Percentiles rank a stretch among this genome's conserved stretches.
These are phyloP conservation scores for Nelumbo lutea DNA, from an alignment of 164 flowering plant species.

Conservation along the genomic window DNA sequence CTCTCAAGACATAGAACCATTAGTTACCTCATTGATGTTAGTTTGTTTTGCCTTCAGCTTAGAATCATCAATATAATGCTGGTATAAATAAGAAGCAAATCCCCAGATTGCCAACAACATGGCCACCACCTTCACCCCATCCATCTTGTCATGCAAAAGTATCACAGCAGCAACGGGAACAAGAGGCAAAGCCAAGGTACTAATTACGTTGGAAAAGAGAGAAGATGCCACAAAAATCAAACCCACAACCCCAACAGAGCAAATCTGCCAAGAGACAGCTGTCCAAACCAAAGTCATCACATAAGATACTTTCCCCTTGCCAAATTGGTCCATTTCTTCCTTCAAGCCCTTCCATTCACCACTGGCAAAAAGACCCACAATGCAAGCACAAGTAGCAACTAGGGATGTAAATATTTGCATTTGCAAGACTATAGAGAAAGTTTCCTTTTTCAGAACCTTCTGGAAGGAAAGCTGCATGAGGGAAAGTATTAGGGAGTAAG, in stretches of 20 bases:
- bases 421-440: constrained; percentile 15
- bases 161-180: constrained; percentile 25
- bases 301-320: constrained; percentile 21
- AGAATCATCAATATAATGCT: constrained; percentile 26
- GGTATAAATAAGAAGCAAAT: constrained; percentile 24
- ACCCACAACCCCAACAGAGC: constrained; percentile 21
- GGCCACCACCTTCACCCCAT: constrained; percentile 31
- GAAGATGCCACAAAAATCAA: constrained; percentile 26
- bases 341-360: constrained; percentile 27
- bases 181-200: constrained; percentile 24
- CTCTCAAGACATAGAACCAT: neutral
- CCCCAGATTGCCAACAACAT: constrained; percentile 34
- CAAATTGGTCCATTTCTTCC: constrained; percentile 20
- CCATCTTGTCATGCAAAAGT: constrained; percentile 29
- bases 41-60: neutral
- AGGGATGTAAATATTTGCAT: constrained; percentile 23
- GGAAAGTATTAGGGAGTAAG: constrained; percentile 22
- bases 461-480: constrained; percentile 23
- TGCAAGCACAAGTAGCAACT: constrained; percentile 19
- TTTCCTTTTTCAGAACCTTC: constrained; percentile 16
- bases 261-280: constrained; percentile 25
- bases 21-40: neutral
- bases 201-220: constrained; percentile 31
- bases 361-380: constrained; percentile 27
- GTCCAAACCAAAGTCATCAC: constrained; percentile 27